Evolutionary conservation across 495 filamentous ascomycete species (phyloP).

Genomic region (Trichoderma parareesei): DNA sequence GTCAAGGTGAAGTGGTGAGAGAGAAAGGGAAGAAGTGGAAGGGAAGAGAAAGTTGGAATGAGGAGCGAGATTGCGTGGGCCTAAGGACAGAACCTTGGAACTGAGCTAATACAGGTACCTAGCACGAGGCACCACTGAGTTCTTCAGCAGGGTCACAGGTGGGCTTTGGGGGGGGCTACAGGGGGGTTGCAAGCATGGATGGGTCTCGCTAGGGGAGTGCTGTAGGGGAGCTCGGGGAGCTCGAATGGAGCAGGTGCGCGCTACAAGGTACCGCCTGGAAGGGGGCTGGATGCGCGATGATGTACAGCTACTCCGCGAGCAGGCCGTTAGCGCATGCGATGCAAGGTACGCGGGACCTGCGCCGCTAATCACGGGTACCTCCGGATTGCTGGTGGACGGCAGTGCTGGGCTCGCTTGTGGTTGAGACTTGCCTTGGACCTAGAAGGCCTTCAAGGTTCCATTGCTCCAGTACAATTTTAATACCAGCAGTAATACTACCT

Average conservation of each 20-base stretch:
- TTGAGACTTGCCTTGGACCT: background rate
- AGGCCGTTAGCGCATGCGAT: background rate
- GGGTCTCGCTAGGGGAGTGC: background rate
- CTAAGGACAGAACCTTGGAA: too few species aligned
- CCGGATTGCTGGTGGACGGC: background rate
- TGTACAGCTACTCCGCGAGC: background rate
- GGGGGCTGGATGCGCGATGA: background rate
- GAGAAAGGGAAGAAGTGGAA: background rate
- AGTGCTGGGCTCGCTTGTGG: background rate
- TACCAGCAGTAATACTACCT: too few species aligned
- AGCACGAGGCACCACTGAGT: too few species aligned
- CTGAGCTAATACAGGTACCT: too few species aligned
- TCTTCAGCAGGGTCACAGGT: too few species aligned
- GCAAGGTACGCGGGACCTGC: slow-evolving; percentile 6
- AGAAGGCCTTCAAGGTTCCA: background rate
- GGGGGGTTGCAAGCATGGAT: background rate
- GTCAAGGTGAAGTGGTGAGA: background rate
- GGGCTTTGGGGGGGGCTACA: too few species aligned
- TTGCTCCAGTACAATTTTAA: background rate
- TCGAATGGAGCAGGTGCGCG: background rate
- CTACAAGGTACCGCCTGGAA: background rate
- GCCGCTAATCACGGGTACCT: background rate
- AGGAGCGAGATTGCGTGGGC: background rate
- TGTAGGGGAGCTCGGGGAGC: background rate
- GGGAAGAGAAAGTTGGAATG: background rate